Base-by-base conservation (phyloP, 331 rosid genomes). In the Pyracantha coccinea region DNA sequence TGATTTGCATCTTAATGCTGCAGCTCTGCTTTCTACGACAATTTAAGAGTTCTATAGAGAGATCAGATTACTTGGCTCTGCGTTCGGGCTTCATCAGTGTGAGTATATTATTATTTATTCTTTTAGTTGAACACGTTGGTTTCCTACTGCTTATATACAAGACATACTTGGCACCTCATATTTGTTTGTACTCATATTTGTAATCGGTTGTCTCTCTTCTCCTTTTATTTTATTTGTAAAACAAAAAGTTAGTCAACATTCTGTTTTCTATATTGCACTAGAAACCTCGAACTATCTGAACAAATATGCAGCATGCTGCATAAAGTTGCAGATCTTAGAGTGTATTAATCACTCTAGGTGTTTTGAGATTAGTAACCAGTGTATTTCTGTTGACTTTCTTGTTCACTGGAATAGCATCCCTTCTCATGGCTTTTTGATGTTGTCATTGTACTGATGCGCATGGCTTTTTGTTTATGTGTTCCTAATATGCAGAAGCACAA, bases 21-120 rank as follows among this genome's bases (percentile, higher is more conserved):
- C 96, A 94, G 99, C 95, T 94, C 61, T 92, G 97, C 83, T 94
- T 94, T 75, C 85, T 94, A 31, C 91, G 93, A 47, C 97, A 94
- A 73, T 94, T 94, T 81, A 86, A 83, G 84, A 94, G 92, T 78
- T 92, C 97, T 7, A 77, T 94, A 72, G 80, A 72, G 84, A 94
- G 89, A 78, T 92, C 96, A 4, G 97, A 94, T 74, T 94, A 92
- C 85, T 88, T 92, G 83, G 99, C 99, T 69, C 89, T 94, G 65
- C 97, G 99, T 71, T 84, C 89, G 64, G 99, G 99, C 68, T 94
- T 94, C 95, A 83, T 92, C 74, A 89, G 85, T 10, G 97, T 94
- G 78, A 71, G 96, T 82, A 68, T 82, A 45, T 75, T 20, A 66
- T 35, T 81, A 19, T 73, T 7, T 23, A 77, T 71, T 32, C 41